phyloP scores from a whole-genome alignment of 371 early-diverging fungal genomes.

The Catenaria anguillulae region DNA sequence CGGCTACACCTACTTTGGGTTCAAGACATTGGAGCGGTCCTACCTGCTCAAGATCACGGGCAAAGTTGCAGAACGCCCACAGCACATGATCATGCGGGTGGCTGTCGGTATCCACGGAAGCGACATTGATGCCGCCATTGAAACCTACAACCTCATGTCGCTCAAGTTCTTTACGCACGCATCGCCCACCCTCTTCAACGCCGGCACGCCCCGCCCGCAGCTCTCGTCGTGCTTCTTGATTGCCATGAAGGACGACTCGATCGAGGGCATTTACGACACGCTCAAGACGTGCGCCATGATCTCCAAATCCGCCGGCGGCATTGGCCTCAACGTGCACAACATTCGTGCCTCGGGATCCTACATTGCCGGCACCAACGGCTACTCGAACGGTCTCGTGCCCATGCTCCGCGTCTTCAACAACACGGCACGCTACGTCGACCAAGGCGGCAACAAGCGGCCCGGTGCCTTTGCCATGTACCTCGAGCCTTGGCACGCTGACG shows the following conservation, averaged over 20 bases:
- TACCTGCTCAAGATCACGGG: conserved; percentile 84
- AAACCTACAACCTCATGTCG: conserved; percentile 94
- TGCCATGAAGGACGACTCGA: conserved; percentile 91
- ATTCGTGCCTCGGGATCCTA: conserved; percentile 90
- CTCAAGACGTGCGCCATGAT: conserved; percentile 94
- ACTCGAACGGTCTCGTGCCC: conserved; percentile 95
- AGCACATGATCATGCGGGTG: conserved; percentile 99
- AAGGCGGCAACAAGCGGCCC: conserved; percentile 98
- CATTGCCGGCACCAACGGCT: conserved; percentile 95
- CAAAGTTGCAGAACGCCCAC: conserved; percentile 86
- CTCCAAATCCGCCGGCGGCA: conserved; percentile 97
- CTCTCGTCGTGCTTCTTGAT: conserved; percentile 93
- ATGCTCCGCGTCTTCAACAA: conserved; percentile 98
- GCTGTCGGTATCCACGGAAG: conserved; percentile 93
- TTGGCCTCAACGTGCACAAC: conserved; percentile 93
- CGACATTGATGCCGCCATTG: conserved; percentile 85
- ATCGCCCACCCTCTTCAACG: conserved; percentile 97
- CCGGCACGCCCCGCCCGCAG: conserved; percentile 93
- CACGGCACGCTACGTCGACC: conserved; percentile 97
- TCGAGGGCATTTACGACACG: conserved; percentile 97
- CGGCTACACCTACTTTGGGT: conserved; percentile 95
- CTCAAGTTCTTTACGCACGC: conserved; percentile 95
- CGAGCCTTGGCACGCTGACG: conserved; percentile 99
- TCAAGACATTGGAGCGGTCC: conserved; percentile 94
- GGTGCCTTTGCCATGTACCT: conserved; percentile 98